A percentile compares a stretch with the other conserved stretches of the same genome.
Evolutionary conservation across 139 green algal genomes (phyloP).

Genomic region (Pleodorina starrii): DNA sequence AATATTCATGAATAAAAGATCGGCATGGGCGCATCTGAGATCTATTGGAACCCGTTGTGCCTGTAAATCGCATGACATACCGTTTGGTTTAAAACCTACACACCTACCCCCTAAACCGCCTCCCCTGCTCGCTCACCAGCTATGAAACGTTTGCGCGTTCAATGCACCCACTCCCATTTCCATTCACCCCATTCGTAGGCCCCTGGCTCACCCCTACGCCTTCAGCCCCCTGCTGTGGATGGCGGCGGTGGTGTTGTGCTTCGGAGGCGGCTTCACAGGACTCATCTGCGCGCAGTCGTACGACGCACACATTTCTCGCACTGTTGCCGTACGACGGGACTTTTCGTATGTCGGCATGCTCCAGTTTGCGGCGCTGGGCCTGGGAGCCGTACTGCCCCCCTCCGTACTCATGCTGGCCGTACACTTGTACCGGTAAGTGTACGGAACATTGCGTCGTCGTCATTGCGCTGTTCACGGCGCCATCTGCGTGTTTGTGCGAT

Average conservation of each 20-base stretch:
- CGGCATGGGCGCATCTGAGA: no score
- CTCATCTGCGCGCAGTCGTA: constrained; percentile 10
- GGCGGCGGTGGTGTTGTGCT: constrained; percentile 3
- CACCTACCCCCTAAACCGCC: no score
- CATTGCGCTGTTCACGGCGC: neutral
- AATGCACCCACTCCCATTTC: no score
- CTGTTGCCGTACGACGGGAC: neutral
- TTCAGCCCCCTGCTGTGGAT: constrained; percentile 25
- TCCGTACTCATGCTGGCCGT: constrained; percentile 5
- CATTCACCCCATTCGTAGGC: no score
- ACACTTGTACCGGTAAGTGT: neutral
- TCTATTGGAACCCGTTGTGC: neutral
- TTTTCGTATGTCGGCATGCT: constrained; percentile 31
- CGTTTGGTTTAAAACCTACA: neutral
- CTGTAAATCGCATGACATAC: neutral
- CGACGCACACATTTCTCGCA: neutral
- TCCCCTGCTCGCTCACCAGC: neutral
- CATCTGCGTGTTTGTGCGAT: neutral
- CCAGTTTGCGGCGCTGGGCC: constrained; percentile 28
- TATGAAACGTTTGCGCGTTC: no score
- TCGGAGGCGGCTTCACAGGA: constrained; percentile 24
- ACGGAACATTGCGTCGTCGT: neutral
- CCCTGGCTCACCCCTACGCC: constrained; percentile 23
- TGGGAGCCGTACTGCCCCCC: constrained; percentile 4
- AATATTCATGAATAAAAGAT: neutral